Conservation (phyloP, 2,329 filamentous ascomycete genomes). For the Cordyceps cicadae region DNA sequence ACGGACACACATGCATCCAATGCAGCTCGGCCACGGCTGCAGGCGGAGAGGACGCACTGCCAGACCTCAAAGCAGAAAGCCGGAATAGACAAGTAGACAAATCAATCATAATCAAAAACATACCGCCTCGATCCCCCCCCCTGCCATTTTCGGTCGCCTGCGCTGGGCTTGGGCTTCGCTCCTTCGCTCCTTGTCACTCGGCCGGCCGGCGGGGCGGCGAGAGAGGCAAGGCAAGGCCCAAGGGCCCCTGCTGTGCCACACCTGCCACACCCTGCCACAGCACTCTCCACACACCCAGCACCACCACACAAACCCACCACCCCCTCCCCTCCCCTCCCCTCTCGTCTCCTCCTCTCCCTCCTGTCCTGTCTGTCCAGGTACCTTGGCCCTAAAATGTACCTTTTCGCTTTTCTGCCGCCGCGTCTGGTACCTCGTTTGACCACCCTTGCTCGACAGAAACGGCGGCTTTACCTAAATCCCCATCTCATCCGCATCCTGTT, state of each 20-base stretch:
- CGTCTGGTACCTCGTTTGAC: not conserved
- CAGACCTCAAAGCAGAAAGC: not conserved
- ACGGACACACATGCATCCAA: too few relatives aligned
- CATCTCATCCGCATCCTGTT: slow-evolving; percentile 13
- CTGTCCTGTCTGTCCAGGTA: not conserved
- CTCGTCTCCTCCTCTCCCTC: not conserved
- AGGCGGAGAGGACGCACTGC: too few relatives aligned
- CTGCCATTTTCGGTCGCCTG: not conserved
- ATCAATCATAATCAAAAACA: not conserved
- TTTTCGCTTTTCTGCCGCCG: not conserved
- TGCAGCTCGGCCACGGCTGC: too few relatives aligned
- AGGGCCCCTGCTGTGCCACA: slow-evolving; percentile 1
- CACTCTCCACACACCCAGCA: not conserved
- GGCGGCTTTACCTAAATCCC: slow-evolving; percentile 8
- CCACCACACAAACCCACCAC: not conserved
- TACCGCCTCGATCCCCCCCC: not conserved
- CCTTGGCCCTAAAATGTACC: not conserved
- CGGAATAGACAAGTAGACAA: not conserved
- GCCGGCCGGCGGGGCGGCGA: not conserved
- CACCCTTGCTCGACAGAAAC: slow-evolving; percentile 3
- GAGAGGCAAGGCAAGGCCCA: too few relatives aligned
- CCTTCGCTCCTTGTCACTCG: not conserved
- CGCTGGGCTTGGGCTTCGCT: not conserved
- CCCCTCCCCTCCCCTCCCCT: not conserved
- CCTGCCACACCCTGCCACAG: not conserved